A percentile compares a stretch with the other conserved stretches of the same genome.
Evolutionary conservation across 345 rosid genomes (phyloP).

Genomic region (Aurinia saxatilis): DNA sequence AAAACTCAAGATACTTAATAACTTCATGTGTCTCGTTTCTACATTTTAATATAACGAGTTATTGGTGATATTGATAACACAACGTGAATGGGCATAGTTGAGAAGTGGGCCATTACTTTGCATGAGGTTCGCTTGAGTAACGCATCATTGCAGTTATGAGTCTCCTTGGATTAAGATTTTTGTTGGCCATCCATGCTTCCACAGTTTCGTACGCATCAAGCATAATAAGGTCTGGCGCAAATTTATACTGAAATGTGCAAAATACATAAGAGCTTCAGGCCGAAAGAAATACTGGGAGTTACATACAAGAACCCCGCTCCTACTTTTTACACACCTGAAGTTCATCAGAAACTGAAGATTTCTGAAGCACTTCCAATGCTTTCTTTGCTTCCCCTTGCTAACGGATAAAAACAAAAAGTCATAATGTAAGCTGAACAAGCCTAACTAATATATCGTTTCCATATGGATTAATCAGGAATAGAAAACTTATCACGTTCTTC

Average conservation of each 20-base stretch:
- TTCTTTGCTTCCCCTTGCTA: conserved; percentile 98
- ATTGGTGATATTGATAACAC: background rate
- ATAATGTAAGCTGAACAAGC: conserved; percentile 7
- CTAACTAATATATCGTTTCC: background rate
- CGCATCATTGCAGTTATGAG: conserved; percentile 99
- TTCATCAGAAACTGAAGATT: conserved; percentile 74
- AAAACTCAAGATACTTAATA: conserved; percentile 87
- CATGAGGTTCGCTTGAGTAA: conserved; percentile 98
- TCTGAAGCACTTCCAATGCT: conserved; percentile 84
- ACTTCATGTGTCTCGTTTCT: conserved; percentile 99
- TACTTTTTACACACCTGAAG: conserved; percentile 63
- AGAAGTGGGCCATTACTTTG: conserved; percentile 49
- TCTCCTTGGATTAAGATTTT: conserved; percentile 86
- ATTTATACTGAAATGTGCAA: conserved; percentile 67
- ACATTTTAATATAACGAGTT: conserved; percentile 24
- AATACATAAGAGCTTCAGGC: conserved; percentile 9
- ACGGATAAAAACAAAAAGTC: conserved; percentile 22
- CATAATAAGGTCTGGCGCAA: conserved; percentile 86
- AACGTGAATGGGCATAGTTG: background rate
- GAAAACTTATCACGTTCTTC: conserved; percentile 11
- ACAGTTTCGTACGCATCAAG: conserved; percentile 99
- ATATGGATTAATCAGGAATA: conserved; percentile 6
- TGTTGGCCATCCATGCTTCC: conserved; percentile 93
- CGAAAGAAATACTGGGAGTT: conserved; percentile 15
- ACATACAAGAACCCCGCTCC: conserved; percentile 1